A percentile compares a stretch with the other conserved stretches of the same genome.
Evolutionary conservation across 495 filamentous ascomycete genomes (phyloP).

Genomic region (Aspergillus biplanus): DNA sequence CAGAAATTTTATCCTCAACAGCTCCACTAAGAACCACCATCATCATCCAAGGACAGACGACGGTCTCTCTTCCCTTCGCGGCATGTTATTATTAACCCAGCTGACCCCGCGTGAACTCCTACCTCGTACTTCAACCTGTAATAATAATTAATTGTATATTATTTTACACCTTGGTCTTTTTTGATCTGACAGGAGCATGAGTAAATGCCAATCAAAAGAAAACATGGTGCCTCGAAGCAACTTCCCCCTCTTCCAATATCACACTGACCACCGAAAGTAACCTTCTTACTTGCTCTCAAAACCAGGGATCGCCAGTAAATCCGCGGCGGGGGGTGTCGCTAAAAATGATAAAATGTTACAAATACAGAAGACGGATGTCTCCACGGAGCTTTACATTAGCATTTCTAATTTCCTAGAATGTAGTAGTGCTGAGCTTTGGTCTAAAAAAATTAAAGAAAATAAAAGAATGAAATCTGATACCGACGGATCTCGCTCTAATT

Average conservation of each 20-base stretch:
- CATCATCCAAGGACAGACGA: slow-evolving; percentile 18
- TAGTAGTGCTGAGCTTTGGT: too few relatives aligned
- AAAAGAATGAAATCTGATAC: background rate
- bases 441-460: background rate
- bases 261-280: too few relatives aligned
- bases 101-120: slow-evolving; percentile 18
- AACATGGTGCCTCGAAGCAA: background rate
- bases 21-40: slow-evolving; percentile 12
- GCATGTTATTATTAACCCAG: slow-evolving; percentile 6
- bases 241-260: slow-evolving; percentile 11
- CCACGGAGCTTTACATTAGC: slow-evolving; percentile 14
- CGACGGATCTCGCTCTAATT: slow-evolving; percentile 1
- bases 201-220: background rate
- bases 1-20: slow-evolving; percentile 14
- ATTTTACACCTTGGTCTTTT: slow-evolving; percentile 5
- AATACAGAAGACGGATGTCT: slow-evolving; percentile 18
- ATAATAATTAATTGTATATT: background rate
- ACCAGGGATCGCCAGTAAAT: slow-evolving; percentile 2
- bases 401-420: background rate
- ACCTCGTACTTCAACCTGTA: background rate
- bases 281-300: background rate
- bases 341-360: slow-evolving; percentile 9
- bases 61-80: slow-evolving; percentile 7
- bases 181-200: background rate
- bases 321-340: slow-evolving; percentile 15